Percentiles rank a stretch among this genome's conserved stretches.
phyloP scores from a whole-genome alignment of 2,329 filamentous ascomycete species.

The Rasamsonia emersonii region DNA sequence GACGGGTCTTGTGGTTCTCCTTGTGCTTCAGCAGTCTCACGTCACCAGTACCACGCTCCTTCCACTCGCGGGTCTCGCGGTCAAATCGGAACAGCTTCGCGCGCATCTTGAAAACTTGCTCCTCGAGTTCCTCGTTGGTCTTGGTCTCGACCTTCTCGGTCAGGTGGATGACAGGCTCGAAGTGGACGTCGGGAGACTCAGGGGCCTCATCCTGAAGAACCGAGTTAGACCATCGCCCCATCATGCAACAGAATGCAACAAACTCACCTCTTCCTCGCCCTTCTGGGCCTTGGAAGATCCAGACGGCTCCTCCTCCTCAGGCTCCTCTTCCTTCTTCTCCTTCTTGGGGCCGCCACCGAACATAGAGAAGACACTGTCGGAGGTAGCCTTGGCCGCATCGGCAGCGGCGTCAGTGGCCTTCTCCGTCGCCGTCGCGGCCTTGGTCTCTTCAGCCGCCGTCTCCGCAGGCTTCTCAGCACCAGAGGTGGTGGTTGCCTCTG shows the following conservation, averaged over 20 bases:
- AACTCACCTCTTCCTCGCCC: slow-evolving; percentile 48
- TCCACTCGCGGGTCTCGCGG: slow-evolving; percentile 88
- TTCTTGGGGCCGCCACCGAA: slow-evolving; percentile 97
- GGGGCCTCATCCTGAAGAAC: slow-evolving; percentile 57
- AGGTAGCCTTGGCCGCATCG: slow-evolving; percentile 32
- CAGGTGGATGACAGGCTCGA: slow-evolving; percentile 90
- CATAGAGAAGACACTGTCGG: slow-evolving; percentile 80
- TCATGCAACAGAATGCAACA: slow-evolving; percentile 8
- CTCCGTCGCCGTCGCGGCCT: slow-evolving; percentile 14
- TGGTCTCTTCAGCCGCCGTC: slow-evolving; percentile 25
- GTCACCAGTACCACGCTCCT: slow-evolving; percentile 96
- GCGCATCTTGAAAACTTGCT: slow-evolving; percentile 98
- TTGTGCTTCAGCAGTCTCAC: slow-evolving; percentile 96
- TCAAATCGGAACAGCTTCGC: slow-evolving; percentile 99
- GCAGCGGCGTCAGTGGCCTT: slow-evolving; percentile 24
- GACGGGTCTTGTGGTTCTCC: slow-evolving; percentile 93
- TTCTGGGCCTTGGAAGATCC: slow-evolving; percentile 78
- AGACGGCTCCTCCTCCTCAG: slow-evolving; percentile 76
- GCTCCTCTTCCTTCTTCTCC: slow-evolving; percentile 79
- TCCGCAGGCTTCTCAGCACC: slow-evolving; percentile 19
- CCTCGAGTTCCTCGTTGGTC: slow-evolving; percentile 97
- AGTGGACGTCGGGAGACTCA: slow-evolving; percentile 89
- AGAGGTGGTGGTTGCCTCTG: slow-evolving; percentile 24
- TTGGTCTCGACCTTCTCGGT: slow-evolving; percentile 95
- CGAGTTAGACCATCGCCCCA: slow-evolving; percentile 1